phyloP scores from a whole-genome alignment of 179 eudicot genomes.

The Amaranthus tricolor region DNA sequence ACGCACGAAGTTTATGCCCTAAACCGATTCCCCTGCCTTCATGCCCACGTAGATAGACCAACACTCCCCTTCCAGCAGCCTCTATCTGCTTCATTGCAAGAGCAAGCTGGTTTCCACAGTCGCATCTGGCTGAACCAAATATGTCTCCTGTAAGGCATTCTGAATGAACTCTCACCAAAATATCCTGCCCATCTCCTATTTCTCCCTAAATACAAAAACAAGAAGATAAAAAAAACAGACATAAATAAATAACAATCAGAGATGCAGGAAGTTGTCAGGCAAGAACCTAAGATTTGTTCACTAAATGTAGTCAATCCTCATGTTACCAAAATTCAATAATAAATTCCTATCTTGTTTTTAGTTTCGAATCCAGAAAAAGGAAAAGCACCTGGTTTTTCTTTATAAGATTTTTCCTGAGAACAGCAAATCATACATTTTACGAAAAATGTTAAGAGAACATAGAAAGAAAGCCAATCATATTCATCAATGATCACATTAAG shows the following conservation, averaged over 20 bases:
- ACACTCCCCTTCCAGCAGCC: slow-evolving; percentile 78
- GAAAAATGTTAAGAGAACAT: neutral
- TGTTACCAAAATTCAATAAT: neutral
- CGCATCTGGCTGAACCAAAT: slow-evolving; percentile 92
- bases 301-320: neutral
- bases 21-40: slow-evolving; percentile 96
- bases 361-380: neutral
- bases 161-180: slow-evolving; percentile 91
- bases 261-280: neutral
- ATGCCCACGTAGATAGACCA: slow-evolving; percentile 92
- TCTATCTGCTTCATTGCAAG: slow-evolving; percentile 91
- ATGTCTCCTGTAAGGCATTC: slow-evolving; percentile 96
- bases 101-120: slow-evolving; percentile 84
- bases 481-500: neutral
- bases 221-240: neutral
- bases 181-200: slow-evolving; percentile 79
- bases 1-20: slow-evolving; percentile 94
- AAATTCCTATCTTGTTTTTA: neutral
- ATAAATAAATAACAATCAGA: neutral
- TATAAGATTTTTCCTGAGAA: neutral
- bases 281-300: neutral
- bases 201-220: slow-evolving; percentile 64
- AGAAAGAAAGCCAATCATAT: neutral
- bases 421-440: neutral
- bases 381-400: neutral